Conservation (phyloP, 352 stramenopile genomes). For the Thalassiosira hispida region DNA sequence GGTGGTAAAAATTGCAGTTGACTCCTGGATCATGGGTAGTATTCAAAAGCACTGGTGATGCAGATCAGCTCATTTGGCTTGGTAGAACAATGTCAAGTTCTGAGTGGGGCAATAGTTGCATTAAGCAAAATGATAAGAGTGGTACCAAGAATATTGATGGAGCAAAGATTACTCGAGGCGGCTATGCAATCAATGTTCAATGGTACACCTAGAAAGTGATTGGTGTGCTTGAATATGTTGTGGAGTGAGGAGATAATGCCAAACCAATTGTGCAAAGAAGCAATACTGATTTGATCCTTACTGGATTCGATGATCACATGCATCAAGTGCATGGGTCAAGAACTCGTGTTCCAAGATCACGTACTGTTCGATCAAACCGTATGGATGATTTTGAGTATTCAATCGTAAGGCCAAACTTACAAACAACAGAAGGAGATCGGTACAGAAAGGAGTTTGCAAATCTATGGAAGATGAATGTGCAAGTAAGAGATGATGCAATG, state of each 20-base stretch:
- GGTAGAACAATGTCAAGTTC: background rate
- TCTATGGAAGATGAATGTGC: slow-evolving; percentile 1
- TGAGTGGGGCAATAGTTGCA: background rate
- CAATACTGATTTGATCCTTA: slow-evolving; percentile 4
- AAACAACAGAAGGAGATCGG: slow-evolving; percentile 3
- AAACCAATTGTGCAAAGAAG: background rate
- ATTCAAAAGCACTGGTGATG: background rate
- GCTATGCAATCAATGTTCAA: too few relatives aligned
- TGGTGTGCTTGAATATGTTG: too few relatives aligned
- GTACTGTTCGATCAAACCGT: slow-evolving; percentile 5
- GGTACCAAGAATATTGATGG: background rate
- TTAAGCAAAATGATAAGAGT: background rate
- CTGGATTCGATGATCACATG: slow-evolving; percentile 8
- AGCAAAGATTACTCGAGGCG: background rate
- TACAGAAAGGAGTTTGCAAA: background rate
- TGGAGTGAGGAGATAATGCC: too few relatives aligned
- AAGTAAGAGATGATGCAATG: background rate
- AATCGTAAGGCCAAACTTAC: background rate
- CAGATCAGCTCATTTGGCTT: background rate
- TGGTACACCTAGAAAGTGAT: too few relatives aligned
- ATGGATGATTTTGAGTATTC: background rate
- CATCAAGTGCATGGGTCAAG: slow-evolving; percentile 9
- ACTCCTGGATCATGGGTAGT: background rate
- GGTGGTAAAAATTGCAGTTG: background rate
- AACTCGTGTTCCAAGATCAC: slow-evolving; percentile 1